phyloP scores from a whole-genome alignment of 345 rosid species.

The Hibiscus tridactylites region DNA sequence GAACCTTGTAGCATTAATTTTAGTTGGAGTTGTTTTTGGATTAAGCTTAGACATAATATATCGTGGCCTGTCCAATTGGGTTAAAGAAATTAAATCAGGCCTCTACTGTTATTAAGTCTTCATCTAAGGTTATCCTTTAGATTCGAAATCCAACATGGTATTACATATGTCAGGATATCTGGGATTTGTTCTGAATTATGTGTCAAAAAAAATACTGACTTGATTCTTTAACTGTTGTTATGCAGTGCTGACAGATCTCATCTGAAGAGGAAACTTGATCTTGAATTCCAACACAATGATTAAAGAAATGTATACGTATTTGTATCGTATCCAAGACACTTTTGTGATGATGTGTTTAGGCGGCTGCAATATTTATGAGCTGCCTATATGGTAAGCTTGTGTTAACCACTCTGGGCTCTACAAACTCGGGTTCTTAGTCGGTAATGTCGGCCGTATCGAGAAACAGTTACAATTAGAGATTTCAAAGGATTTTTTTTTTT shows the following conservation, averaged over 20 bases:
- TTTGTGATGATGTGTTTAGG: neutral
- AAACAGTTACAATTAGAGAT: no score
- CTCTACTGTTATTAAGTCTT: neutral
- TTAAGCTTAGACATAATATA: no score
- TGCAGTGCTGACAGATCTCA: conserved; percentile 86
- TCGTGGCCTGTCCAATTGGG: no score
- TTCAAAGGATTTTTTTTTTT: no score
- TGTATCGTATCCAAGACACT: neutral
- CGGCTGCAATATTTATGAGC: conserved; percentile 5
- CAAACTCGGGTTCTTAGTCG: neutral
- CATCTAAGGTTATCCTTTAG: neutral
- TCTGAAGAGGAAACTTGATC: conserved; percentile 86
- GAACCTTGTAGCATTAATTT: no score
- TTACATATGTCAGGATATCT: neutral
- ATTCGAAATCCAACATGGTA: neutral
- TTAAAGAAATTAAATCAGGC: no score
- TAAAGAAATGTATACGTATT: conserved; percentile 7
- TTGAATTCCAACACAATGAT: conserved; percentile 69
- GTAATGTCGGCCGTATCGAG: neutral
- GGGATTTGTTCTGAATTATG: neutral
- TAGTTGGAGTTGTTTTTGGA: no score
- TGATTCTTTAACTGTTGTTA: conserved; percentile 12
- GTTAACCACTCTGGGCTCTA: conserved; percentile 8
- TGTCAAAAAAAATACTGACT: neutral
- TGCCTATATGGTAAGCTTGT: conserved; percentile 8